phyloP scores from a whole-genome alignment of 2,329 filamentous ascomycete species.

The Aspergillus ochraceoroseus region DNA sequence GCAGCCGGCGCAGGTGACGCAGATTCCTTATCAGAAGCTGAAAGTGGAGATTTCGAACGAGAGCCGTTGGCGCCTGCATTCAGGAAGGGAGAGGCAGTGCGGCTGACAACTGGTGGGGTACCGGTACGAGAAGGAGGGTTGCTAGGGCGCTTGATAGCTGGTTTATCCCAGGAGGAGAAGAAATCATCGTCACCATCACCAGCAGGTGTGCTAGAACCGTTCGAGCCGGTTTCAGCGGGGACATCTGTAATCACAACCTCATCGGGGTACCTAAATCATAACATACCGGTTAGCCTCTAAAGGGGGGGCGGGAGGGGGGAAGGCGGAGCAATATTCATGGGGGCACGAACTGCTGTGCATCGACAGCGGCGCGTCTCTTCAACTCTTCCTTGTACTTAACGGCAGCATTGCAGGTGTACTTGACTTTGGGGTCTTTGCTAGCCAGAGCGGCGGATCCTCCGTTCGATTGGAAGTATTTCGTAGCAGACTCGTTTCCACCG shows the following conservation, averaged over 20 bases:
- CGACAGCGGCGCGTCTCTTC: slow-evolving; percentile 74
- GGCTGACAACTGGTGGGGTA: slow-evolving; percentile 74
- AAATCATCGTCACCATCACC: slow-evolving; percentile 86
- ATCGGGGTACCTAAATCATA: slow-evolving; percentile 61
- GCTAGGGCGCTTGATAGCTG: slow-evolving; percentile 90
- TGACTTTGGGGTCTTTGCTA: slow-evolving; percentile 94
- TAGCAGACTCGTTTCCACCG: slow-evolving; percentile 94
- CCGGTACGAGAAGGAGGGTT: slow-evolving; percentile 86
- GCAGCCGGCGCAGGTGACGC: slow-evolving; percentile 55
- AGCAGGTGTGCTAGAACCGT: slow-evolving; percentile 69
- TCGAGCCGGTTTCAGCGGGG: slow-evolving; percentile 53
- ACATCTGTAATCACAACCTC: slow-evolving; percentile 82
- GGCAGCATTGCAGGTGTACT: slow-evolving; percentile 90
- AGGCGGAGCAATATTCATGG: not conserved
- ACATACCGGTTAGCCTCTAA: slow-evolving; percentile 15
- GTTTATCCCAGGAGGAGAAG: slow-evolving; percentile 99
- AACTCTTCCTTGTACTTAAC: slow-evolving; percentile 98
- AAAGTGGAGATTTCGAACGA: slow-evolving; percentile 80
- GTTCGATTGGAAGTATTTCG: slow-evolving; percentile 96
- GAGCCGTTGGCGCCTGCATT: slow-evolving; percentile 62
- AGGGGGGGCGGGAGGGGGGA: too few species aligned
- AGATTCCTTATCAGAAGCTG: slow-evolving; percentile 50
- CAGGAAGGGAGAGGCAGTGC: slow-evolving; percentile 86
- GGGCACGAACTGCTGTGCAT: slow-evolving; percentile 70
- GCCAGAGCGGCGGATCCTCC: slow-evolving; percentile 88